Percentiles rank a stretch among this genome's conserved stretches.
Evolutionary conservation across 371 early-diverging fungal species (phyloP).

Genomic region (Mortierella sp.): DNA sequence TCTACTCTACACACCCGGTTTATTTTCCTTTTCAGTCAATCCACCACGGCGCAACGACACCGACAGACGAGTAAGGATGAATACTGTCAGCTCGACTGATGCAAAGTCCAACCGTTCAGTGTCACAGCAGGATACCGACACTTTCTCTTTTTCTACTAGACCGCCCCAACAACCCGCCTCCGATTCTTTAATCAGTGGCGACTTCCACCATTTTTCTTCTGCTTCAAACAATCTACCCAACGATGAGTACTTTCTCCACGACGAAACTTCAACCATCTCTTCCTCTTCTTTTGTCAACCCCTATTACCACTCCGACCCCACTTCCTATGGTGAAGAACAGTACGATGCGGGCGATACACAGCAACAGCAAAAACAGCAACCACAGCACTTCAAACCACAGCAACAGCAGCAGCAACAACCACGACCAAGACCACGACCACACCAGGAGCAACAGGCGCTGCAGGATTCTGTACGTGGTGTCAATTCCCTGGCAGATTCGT

Average conservation of each 20-base stretch:
- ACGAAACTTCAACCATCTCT: not conserved
- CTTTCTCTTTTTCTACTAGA: constrained; percentile 1
- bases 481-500: not conserved
- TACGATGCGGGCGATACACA: not conserved
- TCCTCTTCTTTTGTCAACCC: constrained; percentile 1
- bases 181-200: constrained; percentile 14
- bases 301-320: not conserved
- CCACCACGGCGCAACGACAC: constrained; percentile 9
- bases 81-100: constrained; percentile 19
- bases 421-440: too few relatives aligned
- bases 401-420: not conserved
- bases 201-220: constrained; percentile 6
- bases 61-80: constrained; percentile 22
- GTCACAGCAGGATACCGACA: constrained; percentile 19
- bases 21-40: not conserved
- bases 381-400: not conserved
- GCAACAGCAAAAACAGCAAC: not conserved
- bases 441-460: not conserved
- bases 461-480: not conserved
- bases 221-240: not conserved
- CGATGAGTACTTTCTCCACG: constrained; percentile 6
- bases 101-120: constrained; percentile 29
- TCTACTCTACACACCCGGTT: not conserved
- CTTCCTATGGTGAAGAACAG: constrained; percentile 3
- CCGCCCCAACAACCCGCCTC: not conserved